phyloP scores from a whole-genome alignment of 305 asterid genomes.

The Euphrasia arctica region DNA sequence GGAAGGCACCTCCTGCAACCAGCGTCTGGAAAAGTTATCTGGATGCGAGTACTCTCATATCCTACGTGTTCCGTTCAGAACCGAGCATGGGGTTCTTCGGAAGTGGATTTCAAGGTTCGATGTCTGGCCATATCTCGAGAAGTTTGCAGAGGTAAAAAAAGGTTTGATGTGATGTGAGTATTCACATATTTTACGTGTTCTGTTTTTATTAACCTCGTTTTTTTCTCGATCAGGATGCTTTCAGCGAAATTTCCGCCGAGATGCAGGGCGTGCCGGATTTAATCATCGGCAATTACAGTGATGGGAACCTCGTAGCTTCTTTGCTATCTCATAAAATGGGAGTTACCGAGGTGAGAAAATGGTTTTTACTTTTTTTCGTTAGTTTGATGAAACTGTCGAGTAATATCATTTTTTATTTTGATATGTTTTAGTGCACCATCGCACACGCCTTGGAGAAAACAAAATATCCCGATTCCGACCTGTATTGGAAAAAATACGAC shows the following conservation, averaged over 20 bases:
- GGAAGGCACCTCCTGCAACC: constrained; percentile 92
- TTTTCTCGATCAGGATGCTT: constrained; percentile 54
- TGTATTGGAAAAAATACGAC: constrained; percentile 84
- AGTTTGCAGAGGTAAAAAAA: constrained; percentile 61
- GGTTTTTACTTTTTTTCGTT: constrained; percentile 10
- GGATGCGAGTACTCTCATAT: constrained; percentile 92
- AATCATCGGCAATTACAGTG: constrained; percentile 94
- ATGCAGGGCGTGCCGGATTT: constrained; percentile 82
- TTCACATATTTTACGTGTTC: no score
- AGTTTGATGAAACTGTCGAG: constrained; percentile 11
- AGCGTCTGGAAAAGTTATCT: constrained; percentile 74
- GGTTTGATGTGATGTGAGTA: no score
- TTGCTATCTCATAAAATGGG: constrained; percentile 83
- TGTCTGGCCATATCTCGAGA: constrained; percentile 98
- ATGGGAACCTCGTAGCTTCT: constrained; percentile 97
- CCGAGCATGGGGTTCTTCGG: constrained; percentile 76
- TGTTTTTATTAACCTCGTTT: not conserved
- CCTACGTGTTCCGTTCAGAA: constrained; percentile 86
- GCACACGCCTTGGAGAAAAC: constrained; percentile 99
- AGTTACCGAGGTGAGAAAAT: constrained; percentile 69
- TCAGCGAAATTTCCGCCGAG: constrained; percentile 85
- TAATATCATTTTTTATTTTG: not conserved
- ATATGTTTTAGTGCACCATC: constrained; percentile 67
- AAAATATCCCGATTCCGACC: constrained; percentile 96
- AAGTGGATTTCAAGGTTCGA: constrained; percentile 98